Evolutionary conservation across 1,284 basidiomycete genomes (phyloP).

Genomic region (Sporisorium sorghi): DNA sequence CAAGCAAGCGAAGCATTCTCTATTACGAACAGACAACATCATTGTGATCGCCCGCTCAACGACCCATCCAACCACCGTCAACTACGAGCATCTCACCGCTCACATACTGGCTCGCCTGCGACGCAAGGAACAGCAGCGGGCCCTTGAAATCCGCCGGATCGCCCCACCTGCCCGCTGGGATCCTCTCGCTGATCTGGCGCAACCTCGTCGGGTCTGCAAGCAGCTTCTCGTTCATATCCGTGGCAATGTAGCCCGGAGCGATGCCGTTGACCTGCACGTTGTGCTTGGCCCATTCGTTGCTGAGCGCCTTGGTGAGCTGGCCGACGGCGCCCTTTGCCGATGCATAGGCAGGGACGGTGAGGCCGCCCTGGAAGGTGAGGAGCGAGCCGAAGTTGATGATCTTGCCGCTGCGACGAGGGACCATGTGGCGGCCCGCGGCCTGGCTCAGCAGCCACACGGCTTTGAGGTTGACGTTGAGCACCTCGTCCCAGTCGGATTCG

Average conservation of each 20-base stretch:
- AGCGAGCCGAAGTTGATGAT: conserved; percentile 65
- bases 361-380: conserved; percentile 66
- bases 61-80: conserved; percentile 67
- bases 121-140: conserved; percentile 88
- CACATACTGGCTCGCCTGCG: conserved; percentile 85
- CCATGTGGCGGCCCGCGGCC: conserved; percentile 59
- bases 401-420: conserved; percentile 51
- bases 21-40: conserved; percentile 4
- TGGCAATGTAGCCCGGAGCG: conserved; percentile 71
- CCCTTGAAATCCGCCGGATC: conserved; percentile 88
- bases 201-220: conserved; percentile 79
- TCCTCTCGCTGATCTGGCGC: conserved; percentile 84
- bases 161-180: conserved; percentile 79
- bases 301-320: conserved; percentile 70
- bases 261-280: conserved; percentile 91
- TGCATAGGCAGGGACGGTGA: conserved; percentile 84
- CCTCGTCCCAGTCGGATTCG: conserved; percentile 87
- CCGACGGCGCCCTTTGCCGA: conserved; percentile 84
- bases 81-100: conserved; percentile 78
- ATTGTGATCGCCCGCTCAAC: conserved; percentile 19
- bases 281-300: conserved; percentile 80
- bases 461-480: conserved; percentile 64
- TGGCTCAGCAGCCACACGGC: conserved; percentile 57
- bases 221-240: conserved; percentile 77
- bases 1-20: not conserved